Base-by-base conservation (phyloP, 805 yeast species). In the Hanseniaspora pseudoguilliermondii region DNA sequence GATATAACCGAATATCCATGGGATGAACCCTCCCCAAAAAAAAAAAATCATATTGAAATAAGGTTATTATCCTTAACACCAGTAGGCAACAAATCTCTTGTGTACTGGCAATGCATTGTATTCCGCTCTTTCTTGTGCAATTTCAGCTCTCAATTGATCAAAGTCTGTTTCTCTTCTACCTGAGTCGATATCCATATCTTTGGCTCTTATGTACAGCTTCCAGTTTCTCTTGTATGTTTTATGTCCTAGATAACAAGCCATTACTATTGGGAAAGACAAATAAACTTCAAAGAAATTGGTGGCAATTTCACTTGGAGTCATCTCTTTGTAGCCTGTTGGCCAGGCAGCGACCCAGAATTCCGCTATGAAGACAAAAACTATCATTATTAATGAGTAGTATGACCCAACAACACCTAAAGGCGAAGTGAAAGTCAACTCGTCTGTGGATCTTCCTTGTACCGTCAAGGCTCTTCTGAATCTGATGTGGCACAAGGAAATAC, bases 331-430 rank as follows among this genome's bases (percentile, higher is more conserved):
- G 15, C 80, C 80, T 47, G 80, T 64, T 55, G 95, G 95, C 75
- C 75, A 86, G 43, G 84, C 70, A 7, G 93, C 90, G 57, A 83
- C 75, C 87, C 91, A 87, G 74, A 87, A 85, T 70, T 85, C 90
- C 34, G 89, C 86, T 57, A 78, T 71, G 58, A 88, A 72, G 59
- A 86, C 81, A 56, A 83, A 66, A 35, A 76, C 40, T 66, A 81
- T 81, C 64, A 88, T 69, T 27, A 69, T 57, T 18, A 78, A 63
- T 55, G 93, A 95, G 65, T 77, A 77, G 58, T 65, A 66, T 0
- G 95, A 82, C 49, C 95, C 95, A 61, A 66, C 70, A 34, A 82
- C 68, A 61, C 95, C 95, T 41, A 77, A 72, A 57, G 81, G 83
- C 5, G 95, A 76, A 47, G 72, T 74, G 69, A 79, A 87, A 0